Evolutionary conservation across 179 eudicot species (phyloP), one percentile per base, ranked within the genome.

Genomic region (Carnegiea gigantea): DNA sequence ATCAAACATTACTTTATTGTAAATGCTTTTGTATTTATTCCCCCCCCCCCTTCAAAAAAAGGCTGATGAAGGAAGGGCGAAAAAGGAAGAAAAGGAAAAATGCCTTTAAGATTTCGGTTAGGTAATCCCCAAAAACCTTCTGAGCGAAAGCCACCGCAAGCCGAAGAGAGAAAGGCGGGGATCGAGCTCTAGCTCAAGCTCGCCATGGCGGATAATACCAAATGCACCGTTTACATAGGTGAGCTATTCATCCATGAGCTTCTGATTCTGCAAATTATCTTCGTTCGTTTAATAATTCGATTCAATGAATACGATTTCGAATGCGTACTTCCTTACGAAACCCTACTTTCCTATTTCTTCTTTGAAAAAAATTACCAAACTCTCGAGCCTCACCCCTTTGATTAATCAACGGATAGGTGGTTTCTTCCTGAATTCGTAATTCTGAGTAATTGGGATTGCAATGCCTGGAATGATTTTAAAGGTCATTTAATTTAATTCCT

Each of bases 171-270:
- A 18, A 2, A 70, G 43, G n/a, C 73, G n/a, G 4, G 21, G 73
- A 70, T 70, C 73, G 33, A 75, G 57, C 26, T 49, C 36, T 33
- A 0, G 36, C 36, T 40, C 44, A 40, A 40, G 44, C 44, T 76
- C 30, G 18, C 79, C 30, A 77, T 77, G 80, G 11, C 73, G 36
- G 80, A 28, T 4, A 64, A 77, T 26, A 18, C 80, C 23, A 77
- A 77, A 46, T 40, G 72, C 73, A 77, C 80, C 53, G 80, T 77
- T 64, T 77, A 77, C 48, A 23, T 62, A 38, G 80, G 80, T 77
- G 6, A 62, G 71, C n/a, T 64, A 5, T 24, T 70, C 73, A 26
- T 14, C 20, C 48, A 40, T 20, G 46, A 49, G 12, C 53, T 68
- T 33, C 30, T 36, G 2, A 17, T 20, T 2, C 33, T 33, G 20